Evolutionary conservation across 2,329 filamentous ascomycete species (phyloP).

Genomic region (Monilinia vaccinii-corymbosi): DNA sequence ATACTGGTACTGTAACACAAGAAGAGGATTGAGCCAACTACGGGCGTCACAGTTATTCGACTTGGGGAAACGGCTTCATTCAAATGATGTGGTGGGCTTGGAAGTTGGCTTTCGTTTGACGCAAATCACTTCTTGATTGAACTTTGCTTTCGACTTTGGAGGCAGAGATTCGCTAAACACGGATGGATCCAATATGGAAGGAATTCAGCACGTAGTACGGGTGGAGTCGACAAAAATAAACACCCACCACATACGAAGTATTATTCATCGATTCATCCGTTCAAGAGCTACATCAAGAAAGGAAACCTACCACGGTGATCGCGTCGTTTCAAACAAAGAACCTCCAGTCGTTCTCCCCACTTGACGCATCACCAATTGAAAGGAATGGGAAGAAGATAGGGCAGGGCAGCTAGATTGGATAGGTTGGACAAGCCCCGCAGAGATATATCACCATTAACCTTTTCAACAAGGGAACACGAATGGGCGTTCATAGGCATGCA

Average conservation of each 20-base stretch:
- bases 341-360: neutral
- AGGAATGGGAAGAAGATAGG: neutral
- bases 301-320: neutral
- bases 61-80: neutral
- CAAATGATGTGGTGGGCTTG: neutral
- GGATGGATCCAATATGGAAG: slow-evolving; percentile 1
- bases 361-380: neutral
- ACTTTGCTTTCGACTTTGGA: neutral
- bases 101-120: slow-evolving; percentile 3
- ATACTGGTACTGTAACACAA: slow-evolving; percentile 3
- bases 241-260: neutral
- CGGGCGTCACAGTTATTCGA: neutral
- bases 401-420: neutral
- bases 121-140: slow-evolving; percentile 7
- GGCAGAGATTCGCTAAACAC: slow-evolving; percentile 2
- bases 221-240: too few species aligned
- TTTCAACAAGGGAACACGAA: neutral
- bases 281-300: neutral
- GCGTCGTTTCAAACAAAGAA: neutral
- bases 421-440: slow-evolving; percentile 2
- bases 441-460: neutral
- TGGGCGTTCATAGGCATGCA: neutral
- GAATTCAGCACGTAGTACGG: neutral
- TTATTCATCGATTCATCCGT: neutral
- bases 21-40: slow-evolving; percentile 2